Evolutionary conservation across 129 eudicot species (phyloP), one percentile per base, ranked within the genome.

Genomic region (Flaveria ramosissima): DNA sequence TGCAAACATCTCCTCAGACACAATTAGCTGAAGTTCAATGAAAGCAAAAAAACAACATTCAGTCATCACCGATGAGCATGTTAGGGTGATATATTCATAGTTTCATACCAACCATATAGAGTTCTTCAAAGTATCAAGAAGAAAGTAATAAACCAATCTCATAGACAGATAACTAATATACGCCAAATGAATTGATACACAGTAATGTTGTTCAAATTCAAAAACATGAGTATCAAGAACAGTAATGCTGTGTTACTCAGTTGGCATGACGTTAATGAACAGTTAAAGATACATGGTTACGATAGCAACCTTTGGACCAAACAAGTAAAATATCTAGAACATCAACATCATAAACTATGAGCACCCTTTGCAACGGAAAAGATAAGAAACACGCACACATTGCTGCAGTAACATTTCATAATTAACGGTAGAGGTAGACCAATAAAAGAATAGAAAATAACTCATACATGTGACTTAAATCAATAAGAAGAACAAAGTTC

Each of bases 211-310:
- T 60, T 12, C 41, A 12, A 9, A 23, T 7, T 57, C 39, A 23
- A 60, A 24, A 60, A 23, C n/a, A 60, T 60, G 26, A 60, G 24
- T 23, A 60, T 20, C 66, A 60, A 60, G 39, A 60, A 3, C n/a
- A 26, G 66, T 24, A 21, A 20, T 19, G 21, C 6, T 20, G 12
- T 57, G 26, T 21, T 57, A 23, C 14, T 9, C 30, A 23, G 7
- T 21, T 59, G 39, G 39, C 24, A 59, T 59, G 65, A 23, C 0
- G 24, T 3, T 15, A 20, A 45, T 45, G 13, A 45, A 45, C 65
- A 59, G 65, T 59, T 23, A 59, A 59, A 53, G 65, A 59, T 59
- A 3, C 36, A 59, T 59, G 16, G 65, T 59, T 20, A 59, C 24
- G 0, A 8, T 9, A 24, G 46, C 19, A 75, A 30, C 2, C 20